Base-by-base conservation (phyloP, 768 basidiomycete genomes). In the Lactarius indigo region DNA sequence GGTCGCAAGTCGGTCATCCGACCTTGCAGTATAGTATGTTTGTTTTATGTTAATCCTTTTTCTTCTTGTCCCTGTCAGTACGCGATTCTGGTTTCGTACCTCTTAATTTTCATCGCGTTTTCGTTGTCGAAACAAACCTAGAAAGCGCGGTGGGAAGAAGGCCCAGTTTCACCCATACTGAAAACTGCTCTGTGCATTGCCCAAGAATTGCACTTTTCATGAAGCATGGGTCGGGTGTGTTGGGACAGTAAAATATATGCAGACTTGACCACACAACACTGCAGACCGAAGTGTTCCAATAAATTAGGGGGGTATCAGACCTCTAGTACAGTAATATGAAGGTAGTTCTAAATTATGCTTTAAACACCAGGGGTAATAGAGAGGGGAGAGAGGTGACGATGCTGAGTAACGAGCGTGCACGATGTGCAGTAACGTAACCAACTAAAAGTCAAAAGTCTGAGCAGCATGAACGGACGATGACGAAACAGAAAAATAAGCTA, bases 311-410 rank as follows among this genome's bases (percentile, higher is more conserved):
- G 61, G 30, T 28, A 35, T 55, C 61, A 28, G 58, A 59, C 64
- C 64, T 55, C 55, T 64, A 71, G 39, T 69, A 72, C 68, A 69
- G 65, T 69, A 64, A 54, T 57, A 37, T 41, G 37, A 62, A 28
- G 28, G 30, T 66, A 33, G n/a, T 12, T 30, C 55, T 47, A 35
- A 44, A 35, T 59, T 44, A n/a, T 65, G 44, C 35, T 23, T 41
- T 33, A 58, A 66, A 66, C 41, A 57, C 41, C 26, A 4, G 33
- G 18, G 15, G 47, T 33, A 18, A 31, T 31, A 28, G 44, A 47
- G 59, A 31, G 26, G 26, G 13, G 33, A 8, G 60, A 18, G 37
- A 39, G 15, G 41, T 57, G 50, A 44, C 15, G 54, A 64, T 68
- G 52, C 39, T 12, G 35, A 37, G 12, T 37, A 37, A 37, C 12